phyloP scores from a whole-genome alignment of 208 protist species.

The Acanthamoeba divionensis region DNA sequence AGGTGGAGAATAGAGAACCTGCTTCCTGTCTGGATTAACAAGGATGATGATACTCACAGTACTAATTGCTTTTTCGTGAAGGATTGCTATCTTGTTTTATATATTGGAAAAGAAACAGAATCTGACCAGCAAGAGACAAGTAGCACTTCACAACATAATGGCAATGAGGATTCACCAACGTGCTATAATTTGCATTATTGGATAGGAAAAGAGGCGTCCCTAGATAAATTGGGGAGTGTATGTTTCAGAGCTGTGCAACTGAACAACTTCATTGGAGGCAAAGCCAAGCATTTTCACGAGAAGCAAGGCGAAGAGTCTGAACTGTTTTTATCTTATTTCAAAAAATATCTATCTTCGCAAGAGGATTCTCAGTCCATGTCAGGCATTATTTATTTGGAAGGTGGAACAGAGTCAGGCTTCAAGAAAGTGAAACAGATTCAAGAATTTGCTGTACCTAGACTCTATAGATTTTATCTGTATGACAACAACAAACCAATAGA shows the following conservation, averaged over 20 bases:
- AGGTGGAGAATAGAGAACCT: neutral
- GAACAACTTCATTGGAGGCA: slow-evolving; percentile 29
- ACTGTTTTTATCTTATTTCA: neutral
- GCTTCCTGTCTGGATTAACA: neutral
- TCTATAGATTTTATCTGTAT: neutral
- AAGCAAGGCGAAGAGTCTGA: neutral
- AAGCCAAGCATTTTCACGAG: slow-evolving; percentile 26
- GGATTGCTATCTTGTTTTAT: neutral
- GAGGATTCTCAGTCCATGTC: neutral
- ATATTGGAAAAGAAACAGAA: neutral
- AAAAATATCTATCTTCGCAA: neutral
- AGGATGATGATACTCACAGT: neutral
- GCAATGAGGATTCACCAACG: neutral
- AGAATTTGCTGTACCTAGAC: neutral
- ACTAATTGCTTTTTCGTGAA: neutral
- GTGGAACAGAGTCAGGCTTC: neutral
- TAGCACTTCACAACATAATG: neutral
- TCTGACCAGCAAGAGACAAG: neutral
- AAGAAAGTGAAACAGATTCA: neutral
- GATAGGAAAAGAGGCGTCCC: neutral
- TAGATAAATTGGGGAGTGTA: slow-evolving; percentile 1
- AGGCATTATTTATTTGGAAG: neutral
- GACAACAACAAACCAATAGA: neutral
- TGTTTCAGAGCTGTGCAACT: slow-evolving; percentile 9
- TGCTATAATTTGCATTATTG: slow-evolving; percentile 10